A percentile compares a stretch with the other conserved stretches of the same genome.
Conservation (phyloP, 2,329 filamentous ascomycete species). For the Colletotrichum musae region DNA sequence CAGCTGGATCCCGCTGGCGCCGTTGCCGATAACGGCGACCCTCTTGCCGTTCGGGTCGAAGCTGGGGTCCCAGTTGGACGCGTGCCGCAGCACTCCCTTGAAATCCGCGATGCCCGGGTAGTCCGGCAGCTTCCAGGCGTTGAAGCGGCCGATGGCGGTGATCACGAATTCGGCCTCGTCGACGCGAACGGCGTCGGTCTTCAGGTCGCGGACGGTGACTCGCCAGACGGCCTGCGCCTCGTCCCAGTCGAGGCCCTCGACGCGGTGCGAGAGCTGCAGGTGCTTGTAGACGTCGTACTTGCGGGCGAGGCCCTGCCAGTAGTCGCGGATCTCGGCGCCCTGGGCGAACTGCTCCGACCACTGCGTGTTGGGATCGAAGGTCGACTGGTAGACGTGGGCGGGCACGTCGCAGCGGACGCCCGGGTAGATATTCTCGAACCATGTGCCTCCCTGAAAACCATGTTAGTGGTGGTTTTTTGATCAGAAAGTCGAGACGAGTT, state of each 20-base stretch:
- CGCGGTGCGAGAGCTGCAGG: slow-evolving; percentile 68
- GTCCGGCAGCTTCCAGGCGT: slow-evolving; percentile 74
- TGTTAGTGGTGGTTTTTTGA: slow-evolving; percentile 1
- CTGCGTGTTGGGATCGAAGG: slow-evolving; percentile 76
- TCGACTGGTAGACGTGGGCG: slow-evolving; percentile 78
- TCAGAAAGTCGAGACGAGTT: no score
- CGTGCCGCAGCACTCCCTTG: slow-evolving; percentile 70
- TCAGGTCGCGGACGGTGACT: slow-evolving; percentile 60
- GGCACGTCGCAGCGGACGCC: slow-evolving; percentile 78
- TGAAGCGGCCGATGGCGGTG: slow-evolving; percentile 76
- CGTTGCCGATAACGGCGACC: slow-evolving; percentile 75
- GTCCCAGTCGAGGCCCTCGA: slow-evolving; percentile 71
- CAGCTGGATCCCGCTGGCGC: slow-evolving; percentile 72
- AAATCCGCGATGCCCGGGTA: slow-evolving; percentile 71
- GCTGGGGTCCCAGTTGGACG: slow-evolving; percentile 70
- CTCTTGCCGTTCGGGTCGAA: slow-evolving; percentile 65
- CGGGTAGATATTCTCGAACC: slow-evolving; percentile 72
- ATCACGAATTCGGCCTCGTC: slow-evolving; percentile 73
- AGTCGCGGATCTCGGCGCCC: slow-evolving; percentile 76
- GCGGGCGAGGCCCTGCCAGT: slow-evolving; percentile 73
- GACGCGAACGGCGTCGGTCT: slow-evolving; percentile 53
- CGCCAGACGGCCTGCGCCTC: slow-evolving; percentile 67
- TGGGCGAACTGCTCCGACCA: slow-evolving; percentile 80
- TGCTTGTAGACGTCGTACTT: slow-evolving; percentile 76
- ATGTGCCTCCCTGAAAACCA: slow-evolving; percentile 61